Evolutionary conservation across 805 yeast genomes (phyloP), one percentile per base, ranked within the genome.

Genomic region (Starmerella cellae): DNA sequence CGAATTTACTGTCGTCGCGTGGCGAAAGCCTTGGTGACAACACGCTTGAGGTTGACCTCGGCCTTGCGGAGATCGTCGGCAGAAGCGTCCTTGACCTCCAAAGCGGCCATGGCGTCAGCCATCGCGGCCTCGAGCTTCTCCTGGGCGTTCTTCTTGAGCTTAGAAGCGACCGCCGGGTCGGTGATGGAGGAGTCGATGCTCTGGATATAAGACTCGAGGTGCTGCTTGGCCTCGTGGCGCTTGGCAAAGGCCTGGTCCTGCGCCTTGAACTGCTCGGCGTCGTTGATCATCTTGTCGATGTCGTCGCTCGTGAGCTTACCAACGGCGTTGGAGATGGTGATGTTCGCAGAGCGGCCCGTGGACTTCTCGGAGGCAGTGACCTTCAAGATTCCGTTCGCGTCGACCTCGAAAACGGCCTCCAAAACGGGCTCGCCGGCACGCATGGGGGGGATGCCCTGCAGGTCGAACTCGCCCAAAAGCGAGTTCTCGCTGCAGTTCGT

Each of bases 31-130:
- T 85, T 88, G 77, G 95, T 88, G 68, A 88, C 96, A 65, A 88
- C 95, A 73, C 98, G 83, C 85, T 91, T 91, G 69, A 91, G 82
- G 69, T 85, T 79, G 68, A 91, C 84, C 78, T 91, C 97, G 65
- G 98, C 97, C 81, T 84, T 91, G 81, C 97, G 83, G 75, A 73
- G 78, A 71, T 87, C 96, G 65, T 91, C 98, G 67, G 95, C 88
- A 60, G 93, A 63, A 50, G 95, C 76, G 59, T 91, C 97, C 75
- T 88, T 95, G 55, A 91, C 73, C 74, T 87, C 95, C 65, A 88
- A 81, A 68, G 96, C 87, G 63, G 94, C 93, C 73, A 88, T 71
- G 68, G 97, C 97, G 62, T 88, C 97, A 60, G 97, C 82, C 64
- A 88, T 77, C 71, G 96, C 95, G 66, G 85, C 69, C 78, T 88